These are phyloP conservation scores for Pinus tabuliformis DNA, from an alignment of 75 land plant species.

Conservation along the genomic window DNA sequence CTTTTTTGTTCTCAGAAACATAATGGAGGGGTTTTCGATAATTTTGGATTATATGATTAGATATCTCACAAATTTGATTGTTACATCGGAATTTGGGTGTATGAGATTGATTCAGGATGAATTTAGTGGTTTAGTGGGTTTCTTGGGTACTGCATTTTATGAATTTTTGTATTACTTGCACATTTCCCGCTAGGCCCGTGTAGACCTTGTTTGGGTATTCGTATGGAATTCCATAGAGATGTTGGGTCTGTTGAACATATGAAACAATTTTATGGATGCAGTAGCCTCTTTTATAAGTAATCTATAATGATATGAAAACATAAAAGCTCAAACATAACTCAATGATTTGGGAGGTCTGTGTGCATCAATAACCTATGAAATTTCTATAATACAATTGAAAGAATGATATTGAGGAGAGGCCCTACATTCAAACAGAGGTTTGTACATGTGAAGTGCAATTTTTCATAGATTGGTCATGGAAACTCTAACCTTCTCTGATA, in stretches of 20 bases:
- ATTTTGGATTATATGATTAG: conserved; percentile 3
- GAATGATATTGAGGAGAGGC: too few species aligned
- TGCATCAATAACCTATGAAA: too few species aligned
- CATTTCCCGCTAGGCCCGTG: background rate
- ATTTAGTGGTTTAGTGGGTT: background rate
- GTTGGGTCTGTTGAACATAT: background rate
- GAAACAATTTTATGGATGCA: conserved; percentile 9
- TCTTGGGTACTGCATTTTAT: background rate
- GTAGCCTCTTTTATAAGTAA: too few species aligned
- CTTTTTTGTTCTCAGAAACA: background rate
- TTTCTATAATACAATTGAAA: too few species aligned
- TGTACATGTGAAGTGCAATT: too few species aligned
- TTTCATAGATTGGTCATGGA: too few species aligned
- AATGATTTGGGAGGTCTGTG: too few species aligned
- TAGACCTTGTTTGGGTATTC: background rate
- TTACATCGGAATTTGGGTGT: background rate
- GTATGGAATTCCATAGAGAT: conserved; percentile 5
- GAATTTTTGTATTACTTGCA: background rate
- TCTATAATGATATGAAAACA: too few species aligned
- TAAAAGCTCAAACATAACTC: too few species aligned
- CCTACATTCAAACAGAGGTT: too few species aligned
- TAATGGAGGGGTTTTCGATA: background rate
- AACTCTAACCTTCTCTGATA: too few species aligned
- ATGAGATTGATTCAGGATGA: background rate
- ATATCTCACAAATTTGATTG: background rate